These are phyloP conservation scores for Phellopilus nigrolimitatus DNA, from an alignment of 1,284 basidiomycete genomes.

Conservation along the genomic window DNA sequence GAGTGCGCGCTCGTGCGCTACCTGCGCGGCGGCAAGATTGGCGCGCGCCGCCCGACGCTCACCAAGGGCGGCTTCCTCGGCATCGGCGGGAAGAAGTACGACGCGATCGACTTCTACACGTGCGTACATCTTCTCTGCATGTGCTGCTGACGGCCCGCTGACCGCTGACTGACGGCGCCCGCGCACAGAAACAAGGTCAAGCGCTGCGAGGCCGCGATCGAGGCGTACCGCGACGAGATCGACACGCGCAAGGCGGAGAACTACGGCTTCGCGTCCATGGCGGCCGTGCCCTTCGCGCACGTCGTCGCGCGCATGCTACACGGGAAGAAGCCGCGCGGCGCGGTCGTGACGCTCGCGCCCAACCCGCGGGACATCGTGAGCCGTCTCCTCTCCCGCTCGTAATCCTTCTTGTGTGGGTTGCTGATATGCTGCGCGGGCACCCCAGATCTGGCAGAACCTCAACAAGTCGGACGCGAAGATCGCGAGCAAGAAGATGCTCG, in stretches of 20 bases:
- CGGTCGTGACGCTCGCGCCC: constrained; percentile 68
- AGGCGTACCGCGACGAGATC: constrained; percentile 71
- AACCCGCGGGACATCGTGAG: constrained; percentile 83
- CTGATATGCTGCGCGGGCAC: too few relatives aligned
- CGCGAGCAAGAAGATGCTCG: constrained; percentile 62
- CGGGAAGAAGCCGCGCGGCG: constrained; percentile 68
- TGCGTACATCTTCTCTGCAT: too few relatives aligned
- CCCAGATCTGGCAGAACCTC: constrained; percentile 91
- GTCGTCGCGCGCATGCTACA: constrained; percentile 69
- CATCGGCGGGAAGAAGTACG: constrained; percentile 68
- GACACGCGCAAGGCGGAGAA: constrained; percentile 78
- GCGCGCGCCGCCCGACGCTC: constrained; percentile 70
- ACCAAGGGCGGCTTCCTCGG: constrained; percentile 69
- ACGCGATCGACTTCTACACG: constrained; percentile 85
- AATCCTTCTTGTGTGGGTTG: too few relatives aligned
- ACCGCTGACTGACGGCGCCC: too few relatives aligned
- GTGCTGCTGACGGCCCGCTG: too few relatives aligned
- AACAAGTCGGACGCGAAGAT: constrained; percentile 66
- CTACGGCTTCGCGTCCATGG: constrained; percentile 93
- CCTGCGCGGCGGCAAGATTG: constrained; percentile 72
- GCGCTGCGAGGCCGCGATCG: constrained; percentile 75
- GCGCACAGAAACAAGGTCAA: constrained; percentile 59
- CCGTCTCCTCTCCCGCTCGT: constrained; percentile 23
- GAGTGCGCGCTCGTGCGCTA: constrained; percentile 83
- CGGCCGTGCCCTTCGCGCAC: constrained; percentile 87